Evolutionary conservation across 169 alveolate species (phyloP).

Genomic region (Babesia microti): DNA sequence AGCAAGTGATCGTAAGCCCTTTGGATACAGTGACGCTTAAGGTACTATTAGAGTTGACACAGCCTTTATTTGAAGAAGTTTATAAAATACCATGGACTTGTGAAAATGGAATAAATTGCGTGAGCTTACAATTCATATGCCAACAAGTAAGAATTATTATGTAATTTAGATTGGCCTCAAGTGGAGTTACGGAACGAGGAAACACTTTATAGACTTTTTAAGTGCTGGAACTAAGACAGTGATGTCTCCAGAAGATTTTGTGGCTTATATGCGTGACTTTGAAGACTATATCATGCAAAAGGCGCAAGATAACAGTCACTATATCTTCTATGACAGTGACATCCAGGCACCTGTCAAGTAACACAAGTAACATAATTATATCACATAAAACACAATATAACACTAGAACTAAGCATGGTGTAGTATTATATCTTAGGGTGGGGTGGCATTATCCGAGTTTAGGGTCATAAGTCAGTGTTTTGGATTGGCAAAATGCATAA

Average conservation of each 20-base stretch:
- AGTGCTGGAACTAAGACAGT: conserved; percentile 33
- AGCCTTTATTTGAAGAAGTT: conserved; percentile 30
- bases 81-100: conserved; percentile 40
- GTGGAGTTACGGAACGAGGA: conserved; percentile 27
- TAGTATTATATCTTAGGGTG: not conserved
- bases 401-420: not conserved
- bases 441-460: not conserved
- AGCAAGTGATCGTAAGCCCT: conserved; percentile 21
- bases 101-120: conserved; percentile 27
- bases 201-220: conserved; percentile 36
- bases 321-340: no score
- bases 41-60: conserved; percentile 1
- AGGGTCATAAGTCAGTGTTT: not conserved
- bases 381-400: conserved; percentile 10
- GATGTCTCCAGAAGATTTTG: conserved; percentile 34
- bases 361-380: conserved; percentile 17
- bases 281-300: no score
- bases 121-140: conserved; percentile 15
- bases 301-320: no score
- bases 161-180: conserved; percentile 24
- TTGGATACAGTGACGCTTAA: conserved; percentile 13
- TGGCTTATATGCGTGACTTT: no score
- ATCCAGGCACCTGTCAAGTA: no score
- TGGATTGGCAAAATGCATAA: no score
- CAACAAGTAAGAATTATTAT: conserved; percentile 4